Evolutionary conservation across 805 yeast genomes (phyloP).

Genomic region (Kuraishia cidri): DNA sequence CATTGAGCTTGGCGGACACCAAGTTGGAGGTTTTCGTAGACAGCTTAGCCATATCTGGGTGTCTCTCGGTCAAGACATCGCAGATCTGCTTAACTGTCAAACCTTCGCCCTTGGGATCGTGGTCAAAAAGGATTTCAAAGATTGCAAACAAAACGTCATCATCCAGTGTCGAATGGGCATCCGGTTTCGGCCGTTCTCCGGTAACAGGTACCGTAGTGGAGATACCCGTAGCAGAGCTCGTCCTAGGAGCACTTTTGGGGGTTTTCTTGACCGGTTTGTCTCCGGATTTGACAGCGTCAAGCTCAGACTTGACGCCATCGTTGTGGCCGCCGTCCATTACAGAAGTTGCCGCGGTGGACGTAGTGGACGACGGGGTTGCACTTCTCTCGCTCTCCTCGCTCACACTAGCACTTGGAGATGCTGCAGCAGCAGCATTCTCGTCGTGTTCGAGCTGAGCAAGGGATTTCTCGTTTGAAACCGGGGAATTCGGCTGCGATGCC

Average conservation of each 20-base stretch:
- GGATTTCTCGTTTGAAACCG: too few species aligned
- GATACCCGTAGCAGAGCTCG: constrained; percentile 60
- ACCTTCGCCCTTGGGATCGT: constrained; percentile 62
- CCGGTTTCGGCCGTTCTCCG: constrained; percentile 66
- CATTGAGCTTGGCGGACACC: constrained; percentile 76
- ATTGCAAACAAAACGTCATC: constrained; percentile 73
- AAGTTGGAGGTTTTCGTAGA: constrained; percentile 76
- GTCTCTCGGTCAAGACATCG: constrained; percentile 62
- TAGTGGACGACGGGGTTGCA: constrained; percentile 28
- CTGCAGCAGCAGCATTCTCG: not conserved
- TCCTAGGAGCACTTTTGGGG: constrained; percentile 7
- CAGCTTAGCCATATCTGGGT: constrained; percentile 77
- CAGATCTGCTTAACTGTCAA: constrained; percentile 89
- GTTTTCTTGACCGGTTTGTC: constrained; percentile 1
- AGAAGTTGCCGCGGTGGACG: constrained; percentile 19
- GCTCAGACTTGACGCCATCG: not conserved
- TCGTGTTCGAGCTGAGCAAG: too few species aligned
- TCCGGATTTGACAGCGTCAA: not conserved
- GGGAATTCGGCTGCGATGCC: too few species aligned
- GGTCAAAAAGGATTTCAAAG: constrained; percentile 59
- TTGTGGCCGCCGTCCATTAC: constrained; percentile 8
- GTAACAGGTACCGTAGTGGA: constrained; percentile 77
- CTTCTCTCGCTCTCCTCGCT: constrained; percentile 21
- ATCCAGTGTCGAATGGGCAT: constrained; percentile 57
- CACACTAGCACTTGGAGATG: constrained; percentile 16